A percentile compares a stretch with the other conserved stretches of the same genome.
These are phyloP conservation scores for Candida tammaniensis DNA, from an alignment of 805 yeast genomes.

Conservation along the genomic window DNA sequence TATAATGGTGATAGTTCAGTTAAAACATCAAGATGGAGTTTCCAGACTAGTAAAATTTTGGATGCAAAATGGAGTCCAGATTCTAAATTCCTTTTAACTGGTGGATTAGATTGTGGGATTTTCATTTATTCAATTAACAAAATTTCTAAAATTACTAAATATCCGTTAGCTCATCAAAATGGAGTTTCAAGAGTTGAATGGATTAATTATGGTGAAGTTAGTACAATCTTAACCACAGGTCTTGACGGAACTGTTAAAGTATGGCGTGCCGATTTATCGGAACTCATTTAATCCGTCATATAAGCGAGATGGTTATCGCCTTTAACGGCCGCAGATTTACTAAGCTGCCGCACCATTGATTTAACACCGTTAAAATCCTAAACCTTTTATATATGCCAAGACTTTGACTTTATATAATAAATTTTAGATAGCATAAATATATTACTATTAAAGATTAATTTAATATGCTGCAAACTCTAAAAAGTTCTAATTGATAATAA, in stretches of 20 bases:
- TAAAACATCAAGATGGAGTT: conserved; percentile 90
- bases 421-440: no score
- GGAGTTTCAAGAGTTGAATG: conserved; percentile 80
- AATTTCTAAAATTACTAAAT: conserved; percentile 75
- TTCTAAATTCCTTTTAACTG: conserved; percentile 70
- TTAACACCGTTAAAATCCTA: no score
- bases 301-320: no score
- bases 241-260: conserved; percentile 75
- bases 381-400: no score
- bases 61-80: conserved; percentile 78
- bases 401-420: no score
- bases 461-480: no score
- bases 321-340: no score
- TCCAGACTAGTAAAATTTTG: conserved; percentile 81
- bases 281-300: background rate
- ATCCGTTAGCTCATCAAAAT: conserved; percentile 79
- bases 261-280: conserved; percentile 50
- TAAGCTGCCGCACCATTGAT: no score
- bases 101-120: conserved; percentile 80
- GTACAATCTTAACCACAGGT: conserved; percentile 66
- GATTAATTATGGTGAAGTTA: conserved; percentile 41
- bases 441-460: no score
- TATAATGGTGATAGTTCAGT: conserved; percentile 57
- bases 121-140: conserved; percentile 74
- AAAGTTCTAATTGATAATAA: no score